A percentile compares a stretch with the other conserved stretches of the same genome.
phyloP scores from a whole-genome alignment of 2,329 filamentous ascomycete genomes.

The Blastomyces gilchristii region DNA sequence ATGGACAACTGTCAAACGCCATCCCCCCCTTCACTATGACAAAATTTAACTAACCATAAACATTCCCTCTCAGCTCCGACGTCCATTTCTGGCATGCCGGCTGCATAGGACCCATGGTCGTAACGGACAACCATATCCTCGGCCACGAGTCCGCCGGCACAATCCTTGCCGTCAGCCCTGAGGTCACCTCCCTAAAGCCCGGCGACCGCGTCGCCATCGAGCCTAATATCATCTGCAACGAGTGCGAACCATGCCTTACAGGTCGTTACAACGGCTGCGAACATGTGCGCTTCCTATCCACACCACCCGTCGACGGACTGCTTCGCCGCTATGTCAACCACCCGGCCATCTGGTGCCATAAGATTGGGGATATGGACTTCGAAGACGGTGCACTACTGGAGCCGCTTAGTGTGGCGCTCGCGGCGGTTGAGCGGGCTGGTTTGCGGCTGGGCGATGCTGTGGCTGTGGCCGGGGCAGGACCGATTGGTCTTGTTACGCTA shows the following conservation, averaged over 20 bases:
- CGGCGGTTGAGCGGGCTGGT: constrained; percentile 72
- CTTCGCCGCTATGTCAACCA: constrained; percentile 91
- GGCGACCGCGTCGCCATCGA: constrained; percentile 91
- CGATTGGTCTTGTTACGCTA: constrained; percentile 82
- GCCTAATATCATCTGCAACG: constrained; percentile 84
- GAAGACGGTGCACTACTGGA: constrained; percentile 88
- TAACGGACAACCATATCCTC: constrained; percentile 77
- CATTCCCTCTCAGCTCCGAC: constrained; percentile 54
- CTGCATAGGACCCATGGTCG: constrained; percentile 92
- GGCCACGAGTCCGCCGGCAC: constrained; percentile 82
- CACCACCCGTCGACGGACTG: constrained; percentile 77
- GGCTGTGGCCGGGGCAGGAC: constrained; percentile 82
- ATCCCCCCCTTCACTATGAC: neutral
- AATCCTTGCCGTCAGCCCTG: constrained; percentile 62
- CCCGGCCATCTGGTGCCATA: constrained; percentile 89
- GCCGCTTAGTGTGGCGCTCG: constrained; percentile 78
- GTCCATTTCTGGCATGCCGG: constrained; percentile 97
- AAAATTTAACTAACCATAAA: neutral
- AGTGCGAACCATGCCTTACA: constrained; percentile 81
- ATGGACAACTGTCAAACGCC: too few relatives aligned
- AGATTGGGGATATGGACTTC: constrained; percentile 83
- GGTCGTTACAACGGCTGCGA: constrained; percentile 95
- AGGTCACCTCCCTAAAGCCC: constrained; percentile 63
- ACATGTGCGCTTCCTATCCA: constrained; percentile 74
- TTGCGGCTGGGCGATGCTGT: constrained; percentile 77